phyloP scores from a whole-genome alignment of 2,329 filamentous ascomycete species.

The Grosmannia serpens region DNA sequence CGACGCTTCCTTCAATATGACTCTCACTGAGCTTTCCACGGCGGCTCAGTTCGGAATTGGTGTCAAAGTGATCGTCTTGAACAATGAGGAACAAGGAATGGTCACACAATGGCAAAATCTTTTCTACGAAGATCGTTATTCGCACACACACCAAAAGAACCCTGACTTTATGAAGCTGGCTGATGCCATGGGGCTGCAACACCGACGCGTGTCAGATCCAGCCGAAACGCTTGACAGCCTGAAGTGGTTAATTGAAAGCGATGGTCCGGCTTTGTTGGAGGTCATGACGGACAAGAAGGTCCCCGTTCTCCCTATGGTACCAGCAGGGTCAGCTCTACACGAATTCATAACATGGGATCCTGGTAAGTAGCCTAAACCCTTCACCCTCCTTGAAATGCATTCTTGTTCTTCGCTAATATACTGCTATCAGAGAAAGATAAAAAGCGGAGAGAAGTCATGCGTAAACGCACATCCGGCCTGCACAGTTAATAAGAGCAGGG shows the following conservation, averaged over 20 bases:
- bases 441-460: conserved; percentile 55
- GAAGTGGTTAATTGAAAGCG: conserved; percentile 77
- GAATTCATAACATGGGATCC: conserved; percentile 87
- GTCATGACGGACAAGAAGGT: conserved; percentile 86
- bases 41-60: conserved; percentile 94
- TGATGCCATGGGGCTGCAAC: conserved; percentile 81
- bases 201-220: conserved; percentile 58
- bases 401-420: conserved; percentile 9
- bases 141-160: conserved; percentile 89
- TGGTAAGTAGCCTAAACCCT: conserved; percentile 47
- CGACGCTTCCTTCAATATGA: conserved; percentile 99
- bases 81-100: conserved; percentile 98
- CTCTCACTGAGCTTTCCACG: conserved; percentile 85
- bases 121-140: conserved; percentile 89
- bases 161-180: conserved; percentile 92
- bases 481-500: conserved; percentile 21
- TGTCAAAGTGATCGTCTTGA: conserved; percentile 86
- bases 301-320: conserved; percentile 96
- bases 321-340: conserved; percentile 72
- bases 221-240: conserved; percentile 68
- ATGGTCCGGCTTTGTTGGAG: conserved; percentile 88
- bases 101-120: conserved; percentile 97
- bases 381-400: background rate
- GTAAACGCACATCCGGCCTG: conserved; percentile 44
- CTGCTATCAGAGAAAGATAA: conserved; percentile 49